Conservation (phyloP, 2,329 filamentous ascomycete genomes). For the Colletotrichum viniferum region DNA sequence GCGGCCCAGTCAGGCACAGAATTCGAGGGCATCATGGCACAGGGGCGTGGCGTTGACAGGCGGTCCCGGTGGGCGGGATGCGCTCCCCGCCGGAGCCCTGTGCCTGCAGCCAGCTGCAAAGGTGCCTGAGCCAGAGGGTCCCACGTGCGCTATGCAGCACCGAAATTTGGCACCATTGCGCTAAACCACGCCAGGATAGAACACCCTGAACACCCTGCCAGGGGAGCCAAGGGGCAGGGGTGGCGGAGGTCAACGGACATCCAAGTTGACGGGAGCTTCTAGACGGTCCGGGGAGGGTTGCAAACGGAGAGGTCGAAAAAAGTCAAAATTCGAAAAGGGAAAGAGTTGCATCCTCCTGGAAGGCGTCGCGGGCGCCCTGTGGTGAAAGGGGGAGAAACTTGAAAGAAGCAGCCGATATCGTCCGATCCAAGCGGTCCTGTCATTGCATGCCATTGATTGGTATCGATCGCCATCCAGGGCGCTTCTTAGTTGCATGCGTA, state of each 20-base stretch:
- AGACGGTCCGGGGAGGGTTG: constrained; percentile 15
- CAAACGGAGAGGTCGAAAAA: constrained; percentile 7
- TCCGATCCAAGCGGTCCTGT: neutral
- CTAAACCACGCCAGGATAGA: neutral
- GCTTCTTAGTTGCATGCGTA: neutral
- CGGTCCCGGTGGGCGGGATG: neutral
- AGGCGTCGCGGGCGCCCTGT: neutral
- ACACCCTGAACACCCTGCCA: constrained; percentile 1
- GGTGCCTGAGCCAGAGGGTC: constrained; percentile 14
- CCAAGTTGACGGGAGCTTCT: neutral
- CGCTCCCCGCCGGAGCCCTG: neutral
- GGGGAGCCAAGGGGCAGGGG: constrained; percentile 5
- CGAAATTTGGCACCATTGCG: constrained; percentile 16
- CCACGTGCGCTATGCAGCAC: constrained; percentile 21
- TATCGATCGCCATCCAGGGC: constrained; percentile 10
- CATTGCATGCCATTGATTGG: neutral
- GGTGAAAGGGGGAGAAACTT: neutral
- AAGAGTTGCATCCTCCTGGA: constrained; percentile 1
- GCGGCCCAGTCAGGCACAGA: neutral
- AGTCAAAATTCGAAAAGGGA: constrained; percentile 17
- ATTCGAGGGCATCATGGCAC: constrained; percentile 4
- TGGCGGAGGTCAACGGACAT: neutral
- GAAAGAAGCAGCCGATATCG: neutral
- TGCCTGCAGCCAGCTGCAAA: constrained; percentile 17
- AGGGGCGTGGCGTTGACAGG: constrained; percentile 6